Percentiles rank a stretch among this genome's conserved stretches.
These are phyloP conservation scores for Fusarium neocosmosporiellum DNA, from an alignment of 2,329 filamentous ascomycete species.

Conservation along the genomic window DNA sequence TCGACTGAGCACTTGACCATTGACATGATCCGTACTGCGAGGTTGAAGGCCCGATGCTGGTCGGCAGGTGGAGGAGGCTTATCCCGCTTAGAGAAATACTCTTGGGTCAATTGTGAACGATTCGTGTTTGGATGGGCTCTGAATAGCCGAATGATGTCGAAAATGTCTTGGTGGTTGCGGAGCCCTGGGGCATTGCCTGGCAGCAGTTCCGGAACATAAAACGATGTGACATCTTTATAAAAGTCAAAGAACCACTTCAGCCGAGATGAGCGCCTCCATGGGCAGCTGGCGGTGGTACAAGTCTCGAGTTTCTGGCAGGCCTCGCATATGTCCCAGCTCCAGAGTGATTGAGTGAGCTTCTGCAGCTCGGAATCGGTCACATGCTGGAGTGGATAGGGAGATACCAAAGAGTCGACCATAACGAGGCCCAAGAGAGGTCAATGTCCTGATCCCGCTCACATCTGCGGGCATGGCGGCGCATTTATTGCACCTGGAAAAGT, in stretches of 20 bases:
- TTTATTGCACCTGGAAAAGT: neutral
- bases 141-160: neutral
- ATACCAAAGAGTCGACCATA: neutral
- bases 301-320: neutral
- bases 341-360: neutral
- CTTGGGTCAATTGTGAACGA: neutral
- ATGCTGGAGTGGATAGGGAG: neutral
- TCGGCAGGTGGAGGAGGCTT: neutral
- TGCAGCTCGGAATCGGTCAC: neutral
- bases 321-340: neutral
- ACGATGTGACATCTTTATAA: neutral
- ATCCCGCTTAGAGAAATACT: neutral
- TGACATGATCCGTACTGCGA: neutral
- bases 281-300: neutral
- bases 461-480: neutral
- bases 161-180: neutral
- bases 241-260: neutral
- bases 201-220: neutral
- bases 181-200: neutral
- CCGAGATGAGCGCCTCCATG: neutral
- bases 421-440: neutral
- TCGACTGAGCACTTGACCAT: neutral
- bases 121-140: neutral
- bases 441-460: neutral
- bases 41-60: neutral